Conservation (phyloP, 129 eudicot genomes). For the Daucus carota region DH1_v3.0 NC_030381.2:37155501-37156000, state of each 20-base stretch:
- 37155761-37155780: no score
- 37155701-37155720: no score
- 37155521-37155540: conserved; percentile 76
- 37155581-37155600: conserved; percentile 8
- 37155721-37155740: no score
- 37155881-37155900: conserved; percentile 63
- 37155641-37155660: not conserved
- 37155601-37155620: not conserved
- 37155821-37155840: not conserved
- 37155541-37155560: conserved; percentile 79
- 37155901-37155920: conserved; percentile 97
- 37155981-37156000: conserved; percentile 66
- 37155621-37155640: not conserved
- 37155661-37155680: not conserved
- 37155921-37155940: conserved; percentile 85
- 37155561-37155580: conserved; percentile 45
- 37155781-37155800: not conserved
- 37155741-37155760: no score
- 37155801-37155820: not conserved
- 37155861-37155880: not conserved
- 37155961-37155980: conserved; percentile 78
- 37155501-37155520: conserved; percentile 95
- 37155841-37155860: not conserved
- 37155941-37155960: conserved; percentile 87
- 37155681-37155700: not conserved